These are phyloP conservation scores for Drechslerella dactyloides DNA, from an alignment of 2,329 filamentous ascomycete species.

Conservation along the genomic window DNA sequence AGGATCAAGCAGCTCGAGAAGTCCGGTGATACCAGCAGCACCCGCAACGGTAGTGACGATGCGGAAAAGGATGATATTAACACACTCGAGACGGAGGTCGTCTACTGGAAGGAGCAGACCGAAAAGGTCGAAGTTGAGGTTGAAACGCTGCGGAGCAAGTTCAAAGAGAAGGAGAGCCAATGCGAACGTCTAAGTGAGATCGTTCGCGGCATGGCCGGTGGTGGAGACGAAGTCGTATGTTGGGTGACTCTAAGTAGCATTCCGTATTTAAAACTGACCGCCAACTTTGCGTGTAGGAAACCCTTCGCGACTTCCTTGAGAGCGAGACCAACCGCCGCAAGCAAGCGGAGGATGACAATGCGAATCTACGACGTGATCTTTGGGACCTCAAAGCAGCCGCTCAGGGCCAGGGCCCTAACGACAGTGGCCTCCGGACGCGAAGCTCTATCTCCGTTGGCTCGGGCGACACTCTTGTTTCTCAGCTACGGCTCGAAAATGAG, in stretches of 20 bases:
- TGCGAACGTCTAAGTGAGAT: slow-evolving; percentile 56
- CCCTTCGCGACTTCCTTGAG: slow-evolving; percentile 93
- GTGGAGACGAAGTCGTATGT: slow-evolving; percentile 58
- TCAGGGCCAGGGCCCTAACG: slow-evolving; percentile 16
- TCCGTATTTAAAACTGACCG: slow-evolving; percentile 47
- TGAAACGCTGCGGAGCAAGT: slow-evolving; percentile 79
- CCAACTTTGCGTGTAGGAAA: slow-evolving; percentile 63
- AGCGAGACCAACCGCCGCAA: slow-evolving; percentile 88
- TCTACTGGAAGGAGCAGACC: slow-evolving; percentile 81
- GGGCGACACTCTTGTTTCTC: slow-evolving; percentile 56
- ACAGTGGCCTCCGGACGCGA: slow-evolving; percentile 32
- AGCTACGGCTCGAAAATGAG: slow-evolving; percentile 88
- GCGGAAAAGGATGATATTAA: slow-evolving; percentile 61
- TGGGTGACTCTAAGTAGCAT: slow-evolving; percentile 2
- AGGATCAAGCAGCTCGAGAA: slow-evolving; percentile 87
- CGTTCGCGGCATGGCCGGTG: slow-evolving; percentile 61
- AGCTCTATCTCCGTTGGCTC: slow-evolving; percentile 23
- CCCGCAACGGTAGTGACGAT: slow-evolving; percentile 65
- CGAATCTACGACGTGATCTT: slow-evolving; percentile 80
- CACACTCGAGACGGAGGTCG: slow-evolving; percentile 82
- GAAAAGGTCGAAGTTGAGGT: slow-evolving; percentile 84
- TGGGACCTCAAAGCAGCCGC: slow-evolving; percentile 68
- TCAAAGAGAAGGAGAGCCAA: slow-evolving; percentile 62
- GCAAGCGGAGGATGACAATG: slow-evolving; percentile 87
- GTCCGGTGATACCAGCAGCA: slow-evolving; percentile 67